These are phyloP conservation scores for Dentipellis fragilis DNA, from an alignment of 768 basidiomycete species.

Conservation along the genomic window DNA sequence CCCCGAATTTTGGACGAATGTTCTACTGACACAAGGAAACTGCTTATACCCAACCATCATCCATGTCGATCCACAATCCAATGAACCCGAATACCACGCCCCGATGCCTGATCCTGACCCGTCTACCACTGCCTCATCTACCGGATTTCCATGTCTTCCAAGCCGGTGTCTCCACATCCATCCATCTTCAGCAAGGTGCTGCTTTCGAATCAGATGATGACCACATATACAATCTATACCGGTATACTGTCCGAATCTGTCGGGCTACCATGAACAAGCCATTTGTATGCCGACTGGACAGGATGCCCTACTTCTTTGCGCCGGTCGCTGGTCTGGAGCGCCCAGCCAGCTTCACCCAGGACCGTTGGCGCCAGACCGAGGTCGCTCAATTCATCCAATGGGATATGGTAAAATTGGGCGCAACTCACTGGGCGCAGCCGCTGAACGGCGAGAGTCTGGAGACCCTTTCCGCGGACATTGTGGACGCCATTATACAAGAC, in stretches of 20 bases:
- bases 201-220: slow-evolving; percentile 39
- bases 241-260: slow-evolving; percentile 55
- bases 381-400: slow-evolving; percentile 48
- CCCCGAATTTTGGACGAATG: slow-evolving; percentile 61
- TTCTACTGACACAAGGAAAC: slow-evolving; percentile 17
- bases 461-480: slow-evolving; percentile 34
- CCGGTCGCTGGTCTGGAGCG: slow-evolving; percentile 40
- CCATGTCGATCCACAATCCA: slow-evolving; percentile 15
- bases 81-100: slow-evolving; percentile 29
- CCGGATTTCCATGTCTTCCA: slow-evolving; percentile 51
- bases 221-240: slow-evolving; percentile 38
- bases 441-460: slow-evolving; percentile 30
- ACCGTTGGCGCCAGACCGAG: slow-evolving; percentile 21
- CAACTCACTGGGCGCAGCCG: slow-evolving; percentile 38
- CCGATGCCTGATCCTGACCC: slow-evolving; percentile 61
- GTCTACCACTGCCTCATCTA: slow-evolving; percentile 52
- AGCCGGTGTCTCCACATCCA: slow-evolving; percentile 31
- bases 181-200: slow-evolving; percentile 36
- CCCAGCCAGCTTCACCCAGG: slow-evolving; percentile 10
- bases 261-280: slow-evolving; percentile 62
- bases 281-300: slow-evolving; percentile 39
- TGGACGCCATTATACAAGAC: slow-evolving; percentile 63
- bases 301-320: slow-evolving; percentile 58
- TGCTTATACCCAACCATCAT: slow-evolving; percentile 53
- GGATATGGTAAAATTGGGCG: slow-evolving; percentile 46